Base-by-base conservation (phyloP, 2,329 filamentous ascomycete species). In the Nigrospora oryzae region DNA sequence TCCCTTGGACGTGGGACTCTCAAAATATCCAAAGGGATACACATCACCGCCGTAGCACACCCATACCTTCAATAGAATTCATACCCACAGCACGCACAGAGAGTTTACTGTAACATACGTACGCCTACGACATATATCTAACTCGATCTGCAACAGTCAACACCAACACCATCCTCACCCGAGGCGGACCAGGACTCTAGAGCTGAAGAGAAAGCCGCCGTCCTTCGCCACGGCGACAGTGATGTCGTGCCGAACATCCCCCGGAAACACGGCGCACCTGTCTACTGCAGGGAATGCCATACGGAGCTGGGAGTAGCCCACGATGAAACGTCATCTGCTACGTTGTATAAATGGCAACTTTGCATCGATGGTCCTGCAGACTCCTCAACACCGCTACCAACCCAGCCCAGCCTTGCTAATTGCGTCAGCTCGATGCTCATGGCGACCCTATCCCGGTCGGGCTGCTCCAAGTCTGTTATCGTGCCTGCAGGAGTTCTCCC, bases 321-420 rank as follows among this genome's bases (percentile, higher is more conserved):
- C 45, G 54, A 65, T n/a, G 57, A 67, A 14, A 64, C 65, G 16
- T 58, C 59, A 0, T 74, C 75, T 1, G 61, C 74, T 34, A 70
- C 69, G 1, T 54, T 81, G 30, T 77, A 77, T 59, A 81, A 81
- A 62, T 81, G 77, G 77, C 68, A 72, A 49, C 59, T 79, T 34
- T 56, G 57, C n/a, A 69, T 73, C 49, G 54, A 51, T n/a, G 51
- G 64, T 47, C 64, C 60, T 14, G 28, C 49, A 36, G 16, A 36
- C 15, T 15, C 23, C 28, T 43, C n/a, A 11, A 16, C 40, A n/a
- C 36, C 4, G 49, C 46, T 50, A 23, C 47, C 50, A 35, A 44
- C 44, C 19, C 50, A 48, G 5, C 75, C 71, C 5, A 69, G 53
- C 36, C 64, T 71, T 31, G 54, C 65, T 0, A 69, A 78, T 41